Evolutionary conservation across 495 filamentous ascomycete genomes (phyloP).

Genomic region (Neurospora africana): DNA sequence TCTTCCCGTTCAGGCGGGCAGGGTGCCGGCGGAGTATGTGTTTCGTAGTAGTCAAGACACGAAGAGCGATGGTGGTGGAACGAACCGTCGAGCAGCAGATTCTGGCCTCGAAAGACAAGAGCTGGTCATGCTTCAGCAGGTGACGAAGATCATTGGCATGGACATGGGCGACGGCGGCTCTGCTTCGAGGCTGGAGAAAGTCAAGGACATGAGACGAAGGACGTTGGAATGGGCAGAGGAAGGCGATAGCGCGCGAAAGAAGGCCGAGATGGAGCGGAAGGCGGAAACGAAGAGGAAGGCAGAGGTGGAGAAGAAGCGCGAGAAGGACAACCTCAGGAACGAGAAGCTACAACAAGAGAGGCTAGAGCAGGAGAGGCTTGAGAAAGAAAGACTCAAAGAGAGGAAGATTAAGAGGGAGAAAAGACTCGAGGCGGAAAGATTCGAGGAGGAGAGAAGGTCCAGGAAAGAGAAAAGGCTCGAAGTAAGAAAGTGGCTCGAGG

Average conservation of each 20-base stretch:
- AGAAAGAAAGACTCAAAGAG: neutral
- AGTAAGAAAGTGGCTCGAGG: neutral
- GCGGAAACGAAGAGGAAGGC: neutral
- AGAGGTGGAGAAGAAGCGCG: neutral
- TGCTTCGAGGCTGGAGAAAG: neutral
- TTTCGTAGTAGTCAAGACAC: fast-evolving
- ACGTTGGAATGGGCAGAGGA: neutral
- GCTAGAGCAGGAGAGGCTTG: neutral
- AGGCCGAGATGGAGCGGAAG: neutral
- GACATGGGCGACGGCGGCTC: neutral
- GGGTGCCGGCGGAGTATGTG: neutral
- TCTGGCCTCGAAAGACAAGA: neutral
- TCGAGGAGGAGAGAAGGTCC: neutral
- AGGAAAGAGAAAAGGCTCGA: neutral
- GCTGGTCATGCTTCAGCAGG: neutral
- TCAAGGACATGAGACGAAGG: neutral
- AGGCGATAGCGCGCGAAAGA: neutral
- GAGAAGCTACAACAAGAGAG: neutral
- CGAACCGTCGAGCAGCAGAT: neutral
- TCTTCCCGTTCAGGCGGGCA: neutral
- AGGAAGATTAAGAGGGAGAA: neutral
- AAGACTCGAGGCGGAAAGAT: neutral
- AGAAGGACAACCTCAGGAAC: neutral
- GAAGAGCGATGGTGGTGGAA: no score
- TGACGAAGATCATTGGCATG: neutral